phyloP scores from a whole-genome alignment of 805 yeast genomes.

The Candida succiphila region DNA sequence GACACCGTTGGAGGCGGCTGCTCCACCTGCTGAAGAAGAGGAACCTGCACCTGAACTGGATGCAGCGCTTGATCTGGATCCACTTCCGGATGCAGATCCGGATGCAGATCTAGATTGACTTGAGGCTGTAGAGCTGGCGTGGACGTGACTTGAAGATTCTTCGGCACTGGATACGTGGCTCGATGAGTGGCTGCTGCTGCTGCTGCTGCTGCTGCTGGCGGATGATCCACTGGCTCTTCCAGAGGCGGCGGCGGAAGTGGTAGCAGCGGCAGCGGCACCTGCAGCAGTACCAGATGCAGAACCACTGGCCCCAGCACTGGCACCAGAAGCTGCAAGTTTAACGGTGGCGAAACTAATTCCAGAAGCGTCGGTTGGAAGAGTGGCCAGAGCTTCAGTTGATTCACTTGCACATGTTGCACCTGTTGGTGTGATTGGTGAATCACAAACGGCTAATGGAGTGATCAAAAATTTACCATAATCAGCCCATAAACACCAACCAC shows the following conservation, averaged over 20 bases:
- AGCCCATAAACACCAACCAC: constrained; percentile 6
- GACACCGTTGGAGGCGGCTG: not conserved
- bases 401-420: not conserved
- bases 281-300: not conserved
- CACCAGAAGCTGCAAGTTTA: not conserved
- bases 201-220: not conserved
- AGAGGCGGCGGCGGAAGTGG: not conserved
- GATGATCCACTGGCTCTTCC: not conserved
- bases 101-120: not conserved
- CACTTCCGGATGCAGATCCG: not conserved
- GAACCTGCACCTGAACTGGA: not conserved
- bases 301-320: not conserved
- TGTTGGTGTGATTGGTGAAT: constrained; percentile 2
- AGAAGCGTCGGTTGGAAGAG: not conserved
- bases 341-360: not conserved
- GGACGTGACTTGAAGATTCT: not conserved
- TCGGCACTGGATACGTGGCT: too few relatives aligned
- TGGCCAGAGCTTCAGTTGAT: not conserved
- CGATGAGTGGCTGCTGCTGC: not conserved
- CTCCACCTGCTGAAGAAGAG: not conserved
- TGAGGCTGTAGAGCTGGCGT: not conserved
- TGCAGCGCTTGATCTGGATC: not conserved
- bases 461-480: constrained; percentile 3
- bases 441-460: constrained; percentile 4
- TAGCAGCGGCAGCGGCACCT: not conserved